These are phyloP conservation scores for Petunia hybrid DNA, from an alignment of 305 asterid genomes.

Conservation along the genomic window DNA sequence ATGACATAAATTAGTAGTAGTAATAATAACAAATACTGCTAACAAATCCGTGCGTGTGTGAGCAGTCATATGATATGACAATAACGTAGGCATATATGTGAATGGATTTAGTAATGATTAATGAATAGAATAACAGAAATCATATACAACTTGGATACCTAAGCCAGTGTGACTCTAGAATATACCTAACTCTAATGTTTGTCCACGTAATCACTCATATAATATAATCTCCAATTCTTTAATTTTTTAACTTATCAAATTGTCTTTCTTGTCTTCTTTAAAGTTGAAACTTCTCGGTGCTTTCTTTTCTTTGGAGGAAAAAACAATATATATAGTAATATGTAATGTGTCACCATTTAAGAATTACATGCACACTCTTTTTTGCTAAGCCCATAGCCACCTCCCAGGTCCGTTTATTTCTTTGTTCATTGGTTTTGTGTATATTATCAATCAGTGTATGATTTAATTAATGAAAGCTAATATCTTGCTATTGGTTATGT, in stretches of 20 bases:
- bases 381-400: background rate
- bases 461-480: background rate
- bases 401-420: slow-evolving; percentile 17
- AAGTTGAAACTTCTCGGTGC: background rate
- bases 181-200: too few relatives aligned
- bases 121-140: background rate
- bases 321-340: too few relatives aligned
- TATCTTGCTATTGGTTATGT: background rate
- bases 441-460: background rate
- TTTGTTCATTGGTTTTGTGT: background rate
- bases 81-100: background rate
- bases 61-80: background rate
- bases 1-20: too few relatives aligned
- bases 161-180: too few relatives aligned
- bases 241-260: background rate
- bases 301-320: background rate
- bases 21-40: too few relatives aligned
- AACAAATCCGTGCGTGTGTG: background rate
- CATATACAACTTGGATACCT: background rate
- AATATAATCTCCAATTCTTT: background rate
- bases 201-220: background rate
- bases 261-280: background rate
- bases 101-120: background rate
- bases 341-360: background rate
- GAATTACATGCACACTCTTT: background rate